These are phyloP conservation scores for Musa itinerans DNA, from an alignment of 176 grass and related monocot genomes.

Conservation along the genomic window DNA sequence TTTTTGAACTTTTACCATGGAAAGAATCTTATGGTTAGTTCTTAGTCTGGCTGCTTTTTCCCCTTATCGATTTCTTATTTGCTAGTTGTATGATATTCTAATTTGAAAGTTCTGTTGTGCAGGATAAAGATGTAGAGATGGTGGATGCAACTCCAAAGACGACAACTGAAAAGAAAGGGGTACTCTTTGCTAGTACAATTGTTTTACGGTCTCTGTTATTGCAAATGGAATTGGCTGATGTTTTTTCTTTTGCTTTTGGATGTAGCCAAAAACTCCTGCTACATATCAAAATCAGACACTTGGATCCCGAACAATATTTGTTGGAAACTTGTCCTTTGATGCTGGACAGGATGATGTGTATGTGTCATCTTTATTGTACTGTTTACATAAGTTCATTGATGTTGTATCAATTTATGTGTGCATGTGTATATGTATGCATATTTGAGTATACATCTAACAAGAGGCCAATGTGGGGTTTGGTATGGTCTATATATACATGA, in stretches of 20 bases:
- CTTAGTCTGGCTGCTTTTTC: not conserved
- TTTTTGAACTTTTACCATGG: no score
- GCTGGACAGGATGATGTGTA: conserved; percentile 47
- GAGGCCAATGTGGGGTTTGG: no score
- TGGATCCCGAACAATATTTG: conserved; percentile 53
- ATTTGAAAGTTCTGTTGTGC: not conserved
- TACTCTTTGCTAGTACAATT: conserved; percentile 8
- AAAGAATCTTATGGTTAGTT: no score
- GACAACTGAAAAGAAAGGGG: conserved; percentile 20
- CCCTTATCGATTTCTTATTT: not conserved
- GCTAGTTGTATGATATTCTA: not conserved
- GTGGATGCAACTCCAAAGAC: not conserved
- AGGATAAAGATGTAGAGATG: conserved; percentile 27
- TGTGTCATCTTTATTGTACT: not conserved
- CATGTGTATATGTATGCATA: no score
- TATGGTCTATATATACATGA: no score
- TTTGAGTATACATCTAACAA: no score
- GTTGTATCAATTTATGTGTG: no score
- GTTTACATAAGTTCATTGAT: not conserved
- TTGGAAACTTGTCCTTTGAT: conserved; percentile 48
- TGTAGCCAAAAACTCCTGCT: conserved; percentile 42
- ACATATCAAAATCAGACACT: conserved; percentile 26
- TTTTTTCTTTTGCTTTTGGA: conserved; percentile 9
- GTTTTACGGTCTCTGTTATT: not conserved
- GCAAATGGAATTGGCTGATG: not conserved